These are phyloP conservation scores for Paramecium caudatum DNA, from an alignment of 73 alveolate genomes.

Conservation along the genomic window DNA sequence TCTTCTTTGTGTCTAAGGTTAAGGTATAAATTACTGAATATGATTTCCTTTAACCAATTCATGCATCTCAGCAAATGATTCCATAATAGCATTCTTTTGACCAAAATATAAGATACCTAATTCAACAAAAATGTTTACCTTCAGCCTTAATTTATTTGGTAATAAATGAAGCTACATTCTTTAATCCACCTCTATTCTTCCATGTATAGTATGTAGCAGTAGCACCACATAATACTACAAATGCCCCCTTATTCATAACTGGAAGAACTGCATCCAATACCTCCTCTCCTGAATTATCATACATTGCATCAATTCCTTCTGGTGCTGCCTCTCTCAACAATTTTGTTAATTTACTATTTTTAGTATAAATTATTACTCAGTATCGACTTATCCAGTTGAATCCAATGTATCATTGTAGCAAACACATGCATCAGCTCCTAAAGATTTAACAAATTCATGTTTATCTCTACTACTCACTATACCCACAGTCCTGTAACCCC, in stretches of 20 bases:
- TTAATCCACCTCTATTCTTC: slow-evolving; percentile 72
- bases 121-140: too few species aligned
- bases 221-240: slow-evolving; percentile 72
- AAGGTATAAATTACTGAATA: not conserved
- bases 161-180: not conserved
- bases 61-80: slow-evolving; percentile 24
- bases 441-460: slow-evolving; percentile 11
- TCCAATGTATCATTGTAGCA: slow-evolving; percentile 68
- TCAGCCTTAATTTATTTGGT: slow-evolving; percentile 58
- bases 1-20: slow-evolving; percentile 81
- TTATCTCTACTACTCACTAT: slow-evolving; percentile 69
- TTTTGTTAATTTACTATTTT: slow-evolving; percentile 48
- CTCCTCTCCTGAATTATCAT: slow-evolving; percentile 73
- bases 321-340: slow-evolving; percentile 58
- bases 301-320: slow-evolving; percentile 71
- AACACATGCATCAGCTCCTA: slow-evolving; percentile 70
- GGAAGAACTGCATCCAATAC: slow-evolving; percentile 69
- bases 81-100: slow-evolving; percentile 26
- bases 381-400: slow-evolving; percentile 34
- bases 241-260: slow-evolving; percentile 61
- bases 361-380: not conserved
- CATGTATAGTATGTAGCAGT: slow-evolving; percentile 69
- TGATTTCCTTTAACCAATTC: slow-evolving; percentile 43
- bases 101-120: slow-evolving; percentile 44
- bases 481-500: slow-evolving; percentile 65